Percentiles rank a stretch among this genome's conserved stretches.
Conservation (phyloP, 129 eudicot genomes). For the Gnaphalium uliginosum region DNA sequence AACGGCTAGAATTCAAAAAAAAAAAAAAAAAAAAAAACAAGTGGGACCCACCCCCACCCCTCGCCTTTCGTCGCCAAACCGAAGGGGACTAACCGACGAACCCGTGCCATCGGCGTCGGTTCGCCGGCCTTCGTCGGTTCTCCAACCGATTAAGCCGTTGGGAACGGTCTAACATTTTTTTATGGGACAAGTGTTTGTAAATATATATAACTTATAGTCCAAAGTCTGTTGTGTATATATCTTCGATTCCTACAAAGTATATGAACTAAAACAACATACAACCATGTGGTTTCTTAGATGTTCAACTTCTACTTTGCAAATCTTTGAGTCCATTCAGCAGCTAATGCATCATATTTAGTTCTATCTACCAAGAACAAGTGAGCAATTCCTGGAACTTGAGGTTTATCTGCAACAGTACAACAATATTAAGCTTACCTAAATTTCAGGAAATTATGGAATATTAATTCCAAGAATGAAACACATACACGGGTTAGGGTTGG, state of each 20-base stretch:
- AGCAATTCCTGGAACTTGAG: slow-evolving; percentile 75
- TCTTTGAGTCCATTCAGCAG: slow-evolving; percentile 89
- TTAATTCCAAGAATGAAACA: not conserved
- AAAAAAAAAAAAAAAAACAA: too few species aligned
- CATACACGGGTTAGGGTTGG: slow-evolving; percentile 88
- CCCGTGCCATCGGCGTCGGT: too few species aligned
- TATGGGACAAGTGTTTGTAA: too few species aligned
- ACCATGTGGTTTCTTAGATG: not conserved
- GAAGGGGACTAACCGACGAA: too few species aligned
- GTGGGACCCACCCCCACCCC: too few species aligned
- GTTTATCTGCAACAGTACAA: slow-evolving; percentile 62
- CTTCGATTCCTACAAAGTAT: not conserved
- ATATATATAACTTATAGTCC: too few species aligned
- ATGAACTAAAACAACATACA: slow-evolving; percentile 10
- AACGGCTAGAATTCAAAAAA: too few species aligned
- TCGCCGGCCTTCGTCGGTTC: too few species aligned
- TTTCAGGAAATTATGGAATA: not conserved
- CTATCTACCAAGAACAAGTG: slow-evolving; percentile 75
- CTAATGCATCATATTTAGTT: slow-evolving; percentile 67
- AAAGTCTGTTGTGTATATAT: not conserved
- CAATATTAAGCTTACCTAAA: not conserved
- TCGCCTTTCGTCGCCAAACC: too few species aligned
- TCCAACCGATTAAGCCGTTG: too few species aligned
- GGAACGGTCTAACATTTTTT: too few species aligned
- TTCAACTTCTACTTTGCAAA: slow-evolving; percentile 62